These are phyloP conservation scores for Allium cepa DNA, from an alignment of 106 monocot species.

Conservation along the genomic window DNA sequence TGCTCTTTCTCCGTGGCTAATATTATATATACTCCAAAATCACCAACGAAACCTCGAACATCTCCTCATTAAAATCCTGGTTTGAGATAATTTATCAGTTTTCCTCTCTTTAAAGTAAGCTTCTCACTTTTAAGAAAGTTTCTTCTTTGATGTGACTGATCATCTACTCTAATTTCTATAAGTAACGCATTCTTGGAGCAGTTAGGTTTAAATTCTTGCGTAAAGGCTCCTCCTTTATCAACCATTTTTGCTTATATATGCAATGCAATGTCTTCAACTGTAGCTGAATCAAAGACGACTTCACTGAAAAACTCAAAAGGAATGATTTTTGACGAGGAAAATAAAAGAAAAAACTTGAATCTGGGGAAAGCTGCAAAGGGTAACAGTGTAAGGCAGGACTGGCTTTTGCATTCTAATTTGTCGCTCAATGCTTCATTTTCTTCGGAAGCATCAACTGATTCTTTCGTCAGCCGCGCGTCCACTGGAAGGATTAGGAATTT, in stretches of 20 bases:
- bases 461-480: conserved; percentile 18
- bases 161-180: too few species aligned
- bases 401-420: conserved; percentile 14
- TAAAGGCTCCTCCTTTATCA: neutral
- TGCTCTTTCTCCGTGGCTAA: too few species aligned
- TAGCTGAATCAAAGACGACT: conserved; percentile 1
- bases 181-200: conserved; percentile 1
- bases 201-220: neutral
- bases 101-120: too few species aligned
- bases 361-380: neutral
- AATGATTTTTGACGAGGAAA: conserved; percentile 4
- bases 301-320: conserved; percentile 1
- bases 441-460: conserved; percentile 22
- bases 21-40: too few species aligned
- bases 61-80: too few species aligned
- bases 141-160: too few species aligned
- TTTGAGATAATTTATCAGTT: too few species aligned
- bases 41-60: too few species aligned
- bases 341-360: neutral
- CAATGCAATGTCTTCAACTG: conserved; percentile 11
- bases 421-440: conserved; percentile 22
- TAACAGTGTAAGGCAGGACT: conserved; percentile 13
- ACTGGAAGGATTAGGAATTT: conserved; percentile 18
- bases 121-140: too few species aligned
- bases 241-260: neutral